These are phyloP conservation scores for Rosa lucieae DNA, from an alignment of 306 rosid genomes.

Conservation along the genomic window DNA sequence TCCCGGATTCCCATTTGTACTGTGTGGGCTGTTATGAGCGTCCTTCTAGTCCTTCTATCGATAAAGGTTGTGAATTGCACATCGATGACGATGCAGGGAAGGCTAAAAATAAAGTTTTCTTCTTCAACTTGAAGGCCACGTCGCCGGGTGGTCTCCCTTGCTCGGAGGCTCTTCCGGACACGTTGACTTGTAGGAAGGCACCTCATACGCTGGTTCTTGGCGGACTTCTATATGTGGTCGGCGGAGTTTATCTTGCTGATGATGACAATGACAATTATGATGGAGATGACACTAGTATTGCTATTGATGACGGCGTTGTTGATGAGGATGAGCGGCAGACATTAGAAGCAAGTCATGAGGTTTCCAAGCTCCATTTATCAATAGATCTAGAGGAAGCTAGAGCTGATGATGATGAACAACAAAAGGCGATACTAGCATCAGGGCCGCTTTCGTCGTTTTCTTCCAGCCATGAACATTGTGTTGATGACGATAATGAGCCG, in stretches of 20 bases:
- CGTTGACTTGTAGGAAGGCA: neutral
- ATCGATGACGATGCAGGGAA: neutral
- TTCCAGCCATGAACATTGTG: too few species aligned
- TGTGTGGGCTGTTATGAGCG: neutral
- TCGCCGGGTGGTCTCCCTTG: too few species aligned
- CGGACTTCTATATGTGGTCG: neutral
- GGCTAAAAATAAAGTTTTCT: neutral
- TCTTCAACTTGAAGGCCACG: neutral
- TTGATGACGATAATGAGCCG: too few species aligned
- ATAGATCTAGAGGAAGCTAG: too few species aligned
- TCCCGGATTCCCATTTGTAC: neutral
- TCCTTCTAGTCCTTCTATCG: neutral
- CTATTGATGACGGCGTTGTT: neutral
- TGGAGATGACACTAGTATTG: too few species aligned
- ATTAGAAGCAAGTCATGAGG: too few species aligned
- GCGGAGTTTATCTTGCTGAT: neutral
- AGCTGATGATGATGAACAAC: too few species aligned
- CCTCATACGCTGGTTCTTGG: neutral
- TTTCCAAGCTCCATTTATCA: too few species aligned
- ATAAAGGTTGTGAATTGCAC: neutral
- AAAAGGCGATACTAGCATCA: too few species aligned
- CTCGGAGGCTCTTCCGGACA: neutral
- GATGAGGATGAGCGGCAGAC: neutral
- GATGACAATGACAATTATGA: neutral
- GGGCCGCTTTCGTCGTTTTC: too few species aligned